These are phyloP conservation scores for Arabis hirsuta DNA, from an alignment of 345 rosid species.

Conservation along the genomic window DNA sequence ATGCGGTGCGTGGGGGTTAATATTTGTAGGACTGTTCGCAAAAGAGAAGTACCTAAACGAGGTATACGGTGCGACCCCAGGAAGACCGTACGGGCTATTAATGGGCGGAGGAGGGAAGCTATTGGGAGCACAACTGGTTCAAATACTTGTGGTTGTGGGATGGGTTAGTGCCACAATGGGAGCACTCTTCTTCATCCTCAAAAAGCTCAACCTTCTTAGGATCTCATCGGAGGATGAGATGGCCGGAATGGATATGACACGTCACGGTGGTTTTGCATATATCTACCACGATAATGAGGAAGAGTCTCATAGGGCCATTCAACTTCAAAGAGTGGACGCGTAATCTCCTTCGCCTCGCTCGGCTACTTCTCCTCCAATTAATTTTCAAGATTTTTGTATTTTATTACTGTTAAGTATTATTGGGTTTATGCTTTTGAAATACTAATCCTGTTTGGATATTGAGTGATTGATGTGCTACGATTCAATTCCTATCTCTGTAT, in stretches of 20 bases:
- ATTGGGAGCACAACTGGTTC: conserved; percentile 69
- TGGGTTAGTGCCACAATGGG: conserved; percentile 90
- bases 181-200: conserved; percentile 58
- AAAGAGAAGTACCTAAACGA: conserved; percentile 54
- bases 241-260: conserved; percentile 84
- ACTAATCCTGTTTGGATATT: conserved; percentile 18
- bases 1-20: conserved; percentile 80
- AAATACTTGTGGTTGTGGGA: conserved; percentile 63
- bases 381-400: conserved; percentile 6
- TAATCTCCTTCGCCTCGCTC: conserved; percentile 7
- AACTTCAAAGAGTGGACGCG: conserved; percentile 49
- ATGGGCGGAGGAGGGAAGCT: conserved; percentile 88
- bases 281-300: conserved; percentile 71
- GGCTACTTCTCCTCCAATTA: conserved; percentile 9
- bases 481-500: not conserved
- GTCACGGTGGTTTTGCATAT: conserved; percentile 88
- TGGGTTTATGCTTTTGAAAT: conserved; percentile 19
- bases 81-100: conserved; percentile 61
- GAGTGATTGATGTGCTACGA: not conserved
- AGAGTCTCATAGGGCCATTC: conserved; percentile 28
- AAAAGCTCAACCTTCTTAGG: conserved; percentile 59
- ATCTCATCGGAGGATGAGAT: conserved; percentile 77
- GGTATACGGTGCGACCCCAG: conserved; percentile 48
- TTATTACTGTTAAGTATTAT: not conserved
- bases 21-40: conserved; percentile 77